Evolutionary conservation across 768 basidiomycete genomes (phyloP).

Genomic region (Leccinum fibrillosum): DNA sequence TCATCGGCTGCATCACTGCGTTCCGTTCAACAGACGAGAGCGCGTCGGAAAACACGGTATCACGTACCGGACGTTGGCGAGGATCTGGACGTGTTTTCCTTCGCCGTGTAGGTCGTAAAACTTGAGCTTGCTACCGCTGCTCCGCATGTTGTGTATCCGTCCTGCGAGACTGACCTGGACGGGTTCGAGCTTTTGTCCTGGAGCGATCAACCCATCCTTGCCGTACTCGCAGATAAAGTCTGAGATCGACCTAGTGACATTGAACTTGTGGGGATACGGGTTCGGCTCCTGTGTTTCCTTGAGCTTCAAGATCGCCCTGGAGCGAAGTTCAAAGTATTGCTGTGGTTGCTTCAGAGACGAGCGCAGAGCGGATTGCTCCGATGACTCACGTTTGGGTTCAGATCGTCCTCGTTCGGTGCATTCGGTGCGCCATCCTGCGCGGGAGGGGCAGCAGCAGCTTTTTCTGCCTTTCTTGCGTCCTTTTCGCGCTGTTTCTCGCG

Average conservation of each 20-base stretch:
- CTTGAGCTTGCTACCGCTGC: conserved; percentile 74
- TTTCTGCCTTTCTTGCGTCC: conserved; percentile 74
- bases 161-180: conserved; percentile 74
- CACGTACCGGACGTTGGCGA: conserved; percentile 82
- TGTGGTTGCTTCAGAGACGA: conserved; percentile 29
- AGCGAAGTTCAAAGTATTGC: conserved; percentile 97
- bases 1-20: conserved; percentile 61
- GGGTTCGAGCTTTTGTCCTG: conserved; percentile 63
- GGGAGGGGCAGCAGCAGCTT: conserved; percentile 50
- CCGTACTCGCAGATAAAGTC: conserved; percentile 75
- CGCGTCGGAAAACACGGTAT: background rate
- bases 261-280: conserved; percentile 99
- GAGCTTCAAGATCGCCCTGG: conserved; percentile 81
- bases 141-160: conserved; percentile 86
- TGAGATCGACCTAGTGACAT: conserved; percentile 75
- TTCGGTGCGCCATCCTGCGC: conserved; percentile 39
- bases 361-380: background rate
- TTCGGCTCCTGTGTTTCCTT: conserved; percentile 83
- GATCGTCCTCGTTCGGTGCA: conserved; percentile 66
- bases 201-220: conserved; percentile 60
- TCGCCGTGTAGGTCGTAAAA: conserved; percentile 96
- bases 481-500: conserved; percentile 78
- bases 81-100: conserved; percentile 90
- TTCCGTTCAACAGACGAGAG: conserved; percentile 16
- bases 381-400: conserved; percentile 82